Evolutionary conservation across 805 yeast genomes (phyloP).

Genomic region (Suhomyces xylopsoci): DNA sequence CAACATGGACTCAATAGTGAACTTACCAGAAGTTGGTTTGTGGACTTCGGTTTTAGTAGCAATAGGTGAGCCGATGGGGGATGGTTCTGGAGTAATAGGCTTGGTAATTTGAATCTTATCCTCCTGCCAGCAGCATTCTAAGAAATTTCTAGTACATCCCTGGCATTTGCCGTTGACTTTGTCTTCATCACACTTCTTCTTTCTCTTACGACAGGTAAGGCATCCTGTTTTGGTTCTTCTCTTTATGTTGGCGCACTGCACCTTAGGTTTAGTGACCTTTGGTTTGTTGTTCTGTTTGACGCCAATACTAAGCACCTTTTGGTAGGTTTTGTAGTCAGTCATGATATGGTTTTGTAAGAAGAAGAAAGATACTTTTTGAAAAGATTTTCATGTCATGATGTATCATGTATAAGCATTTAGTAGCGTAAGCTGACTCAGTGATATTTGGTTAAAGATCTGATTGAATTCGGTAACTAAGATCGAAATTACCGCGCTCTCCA

Average conservation of each 20-base stretch:
- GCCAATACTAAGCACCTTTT: constrained; percentile 13
- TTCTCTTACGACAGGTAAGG: constrained; percentile 59
- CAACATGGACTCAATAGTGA: constrained; percentile 12
- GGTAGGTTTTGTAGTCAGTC: constrained; percentile 13
- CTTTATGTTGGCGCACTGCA: constrained; percentile 7
- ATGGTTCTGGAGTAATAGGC: background rate
- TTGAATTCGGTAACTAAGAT: constrained; percentile 8
- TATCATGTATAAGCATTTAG: background rate
- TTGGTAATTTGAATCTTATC: constrained; percentile 4
- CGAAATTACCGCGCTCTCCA: constrained; percentile 7
- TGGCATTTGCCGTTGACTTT: constrained; percentile 43
- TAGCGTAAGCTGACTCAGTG: constrained; percentile 1
- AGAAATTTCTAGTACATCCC: constrained; percentile 42
- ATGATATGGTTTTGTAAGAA: background rate
- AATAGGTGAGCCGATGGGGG: constrained; percentile 7
- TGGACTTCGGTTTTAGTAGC: background rate
- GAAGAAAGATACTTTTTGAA: background rate
- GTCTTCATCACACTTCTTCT: constrained; percentile 60
- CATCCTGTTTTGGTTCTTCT: constrained; percentile 51
- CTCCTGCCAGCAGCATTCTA: constrained; percentile 44
- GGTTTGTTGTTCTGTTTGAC: constrained; percentile 7
- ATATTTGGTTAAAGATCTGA: background rate
- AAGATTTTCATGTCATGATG: background rate
- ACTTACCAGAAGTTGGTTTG: constrained; percentile 5
- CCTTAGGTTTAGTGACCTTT: constrained; percentile 12